Conservation (phyloP, 2,329 filamentous ascomycete genomes). For the Paraphoma sp. region DNA sequence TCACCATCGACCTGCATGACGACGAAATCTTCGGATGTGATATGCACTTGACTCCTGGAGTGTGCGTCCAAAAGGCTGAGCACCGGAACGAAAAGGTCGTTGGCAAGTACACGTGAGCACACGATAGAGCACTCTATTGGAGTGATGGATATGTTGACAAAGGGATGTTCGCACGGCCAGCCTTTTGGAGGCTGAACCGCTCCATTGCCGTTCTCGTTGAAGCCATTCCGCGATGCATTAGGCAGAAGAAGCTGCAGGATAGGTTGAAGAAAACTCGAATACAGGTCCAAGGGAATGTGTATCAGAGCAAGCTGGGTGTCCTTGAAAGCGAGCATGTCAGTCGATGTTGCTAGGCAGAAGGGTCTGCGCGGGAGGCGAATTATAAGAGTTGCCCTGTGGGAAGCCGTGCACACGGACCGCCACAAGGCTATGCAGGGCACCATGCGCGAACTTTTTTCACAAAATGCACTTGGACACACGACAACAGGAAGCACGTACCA, state of each 20-base stretch:
- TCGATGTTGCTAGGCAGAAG: slow-evolving; percentile 25
- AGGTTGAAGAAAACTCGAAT: slow-evolving; percentile 80
- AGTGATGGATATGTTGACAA: slow-evolving; percentile 92
- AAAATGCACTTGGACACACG: slow-evolving; percentile 27
- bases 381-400: slow-evolving; percentile 40
- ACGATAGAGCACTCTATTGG: slow-evolving; percentile 92
- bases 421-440: slow-evolving; percentile 32
- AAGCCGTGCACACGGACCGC: slow-evolving; percentile 36
- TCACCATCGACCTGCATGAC: slow-evolving; percentile 90
- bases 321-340: slow-evolving; percentile 61
- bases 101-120: slow-evolving; percentile 77
- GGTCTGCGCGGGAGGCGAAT: slow-evolving; percentile 33
- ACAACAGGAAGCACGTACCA: slow-evolving; percentile 49
- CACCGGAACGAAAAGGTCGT: slow-evolving; percentile 76
- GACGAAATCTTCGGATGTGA: slow-evolving; percentile 84
- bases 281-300: slow-evolving; percentile 82
- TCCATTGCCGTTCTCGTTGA: slow-evolving; percentile 32
- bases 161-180: slow-evolving; percentile 69
- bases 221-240: slow-evolving; percentile 48
- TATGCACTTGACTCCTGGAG: slow-evolving; percentile 61
- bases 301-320: slow-evolving; percentile 87
- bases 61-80: slow-evolving; percentile 66
- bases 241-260: slow-evolving; percentile 87
- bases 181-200: slow-evolving; percentile 44
- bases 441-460: slow-evolving; percentile 22